Evolutionary conservation across 371 early-diverging fungal species (phyloP), one percentile per base, ranked within the genome.

Genomic region (Rhizomucor pusillus): DNA sequence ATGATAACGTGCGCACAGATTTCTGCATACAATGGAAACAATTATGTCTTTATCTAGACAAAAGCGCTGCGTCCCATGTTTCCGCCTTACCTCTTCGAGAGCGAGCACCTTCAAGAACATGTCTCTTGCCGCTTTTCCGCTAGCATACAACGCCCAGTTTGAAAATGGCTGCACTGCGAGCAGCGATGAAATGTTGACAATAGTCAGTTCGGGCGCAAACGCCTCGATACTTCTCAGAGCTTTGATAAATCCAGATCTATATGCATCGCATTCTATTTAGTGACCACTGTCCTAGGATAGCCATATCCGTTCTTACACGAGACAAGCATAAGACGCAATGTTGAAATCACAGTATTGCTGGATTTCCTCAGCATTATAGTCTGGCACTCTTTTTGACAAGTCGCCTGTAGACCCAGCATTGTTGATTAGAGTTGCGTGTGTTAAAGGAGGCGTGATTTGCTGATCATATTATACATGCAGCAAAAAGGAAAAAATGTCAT

Each of bases 81-180:
- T 37, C 37, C 14, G 9, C 9, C 37, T 6, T 35, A 25, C 52
- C 12, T 90, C 80, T 56, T 77, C 73, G 56, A 90, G 90, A 7
- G 92, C 90, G 5, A 89, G 67, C 1, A 88, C 86, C 14, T 77
- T 53, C 47, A 89, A 60, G 37, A 89, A 73, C 83, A 86, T 83
- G 59, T 96, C 91, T n/a, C 97, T 79, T 0, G 94, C 94, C 1
- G 93, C 89, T 71, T 95, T 93, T n/a, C 81, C 83, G 0, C 89
- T 71, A n/a, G 89, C 85, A 67, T 96, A 96, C 5, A 92, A 67
- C 3, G 87, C 84, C 93, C 91, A 92, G 66, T 88, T 75, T 23
- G 90, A 71, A 61, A 88, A 90, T 4, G 92, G 70, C 58, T 86
- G 63, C 9, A 94, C 73, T 3, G 93, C 96, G 9, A 92, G 68